Conservation (phyloP, 2,329 filamentous ascomycete genomes). For the Pseudofabraea citricarpa region DNA sequence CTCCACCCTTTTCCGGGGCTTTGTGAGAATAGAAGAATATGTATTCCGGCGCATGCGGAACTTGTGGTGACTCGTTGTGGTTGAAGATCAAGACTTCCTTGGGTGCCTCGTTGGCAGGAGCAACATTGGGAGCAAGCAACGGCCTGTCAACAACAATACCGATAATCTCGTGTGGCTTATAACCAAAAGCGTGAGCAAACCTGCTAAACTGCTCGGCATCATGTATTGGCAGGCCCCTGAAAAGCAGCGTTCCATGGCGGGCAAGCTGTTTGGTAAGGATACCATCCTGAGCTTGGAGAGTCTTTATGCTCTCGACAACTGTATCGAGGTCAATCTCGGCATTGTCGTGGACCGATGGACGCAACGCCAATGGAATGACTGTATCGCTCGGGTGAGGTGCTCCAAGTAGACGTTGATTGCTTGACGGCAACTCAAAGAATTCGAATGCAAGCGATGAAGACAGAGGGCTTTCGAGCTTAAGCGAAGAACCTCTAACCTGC, state of each 20-base stretch:
- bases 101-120: conserved; percentile 43
- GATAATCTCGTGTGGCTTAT: conserved; percentile 43
- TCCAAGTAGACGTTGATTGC: conserved; percentile 36
- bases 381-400: conserved; percentile 33
- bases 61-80: conserved; percentile 46
- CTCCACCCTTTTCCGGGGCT: conserved; percentile 31
- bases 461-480: conserved; percentile 17
- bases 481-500: conserved; percentile 3
- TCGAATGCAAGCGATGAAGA: conserved; percentile 26
- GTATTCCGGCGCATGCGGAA: conserved; percentile 46
- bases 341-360: conserved; percentile 23
- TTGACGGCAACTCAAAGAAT: conserved; percentile 33
- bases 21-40: conserved; percentile 43
- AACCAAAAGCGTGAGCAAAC: conserved; percentile 45
- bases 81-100: conserved; percentile 44
- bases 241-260: conserved; percentile 40
- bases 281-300: conserved; percentile 29
- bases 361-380: conserved; percentile 34
- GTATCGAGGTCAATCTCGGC: conserved; percentile 25
- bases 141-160: conserved; percentile 44
- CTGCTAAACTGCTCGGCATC: conserved; percentile 40
- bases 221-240: conserved; percentile 40
- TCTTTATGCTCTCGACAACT: conserved; percentile 32
- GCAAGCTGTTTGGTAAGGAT: conserved; percentile 36
- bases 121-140: conserved; percentile 36